Conservation (phyloP, 441 rosid genomes). For the Omphalea diandra region DNA sequence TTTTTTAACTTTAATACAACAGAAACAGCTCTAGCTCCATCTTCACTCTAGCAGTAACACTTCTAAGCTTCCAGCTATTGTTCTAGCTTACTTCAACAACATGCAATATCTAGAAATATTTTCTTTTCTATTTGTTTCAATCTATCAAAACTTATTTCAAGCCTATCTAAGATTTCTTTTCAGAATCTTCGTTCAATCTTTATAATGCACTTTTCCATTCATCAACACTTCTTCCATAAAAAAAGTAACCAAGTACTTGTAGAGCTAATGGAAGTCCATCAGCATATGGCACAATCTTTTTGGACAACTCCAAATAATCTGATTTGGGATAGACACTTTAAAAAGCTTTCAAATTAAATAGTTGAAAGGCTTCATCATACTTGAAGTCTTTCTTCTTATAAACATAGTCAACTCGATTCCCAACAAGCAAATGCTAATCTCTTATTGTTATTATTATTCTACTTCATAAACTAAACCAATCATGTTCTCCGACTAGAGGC, state of each 20-base stretch:
- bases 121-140: constrained; percentile 14
- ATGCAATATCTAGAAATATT: constrained; percentile 18
- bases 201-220: constrained; percentile 34
- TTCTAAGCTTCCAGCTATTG: no score
- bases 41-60: no score
- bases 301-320: neutral
- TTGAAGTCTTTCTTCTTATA: neutral
- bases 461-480: constrained; percentile 4
- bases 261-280: constrained; percentile 15
- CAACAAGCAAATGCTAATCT: constrained; percentile 5
- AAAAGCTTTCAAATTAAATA: constrained; percentile 5
- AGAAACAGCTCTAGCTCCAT: no score
- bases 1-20: no score
- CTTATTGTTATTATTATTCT: constrained; percentile 14
- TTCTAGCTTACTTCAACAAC: no score
- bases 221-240: neutral
- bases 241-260: constrained; percentile 19
- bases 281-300: constrained; percentile 7
- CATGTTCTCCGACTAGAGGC: neutral
- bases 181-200: constrained; percentile 24
- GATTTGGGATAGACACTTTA: neutral
- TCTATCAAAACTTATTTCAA: constrained; percentile 19
- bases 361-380: no score
- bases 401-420: neutral
- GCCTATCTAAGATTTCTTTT: constrained; percentile 6